phyloP scores from a whole-genome alignment of 805 yeast genomes.

The Teunomyces stri region DNA sequence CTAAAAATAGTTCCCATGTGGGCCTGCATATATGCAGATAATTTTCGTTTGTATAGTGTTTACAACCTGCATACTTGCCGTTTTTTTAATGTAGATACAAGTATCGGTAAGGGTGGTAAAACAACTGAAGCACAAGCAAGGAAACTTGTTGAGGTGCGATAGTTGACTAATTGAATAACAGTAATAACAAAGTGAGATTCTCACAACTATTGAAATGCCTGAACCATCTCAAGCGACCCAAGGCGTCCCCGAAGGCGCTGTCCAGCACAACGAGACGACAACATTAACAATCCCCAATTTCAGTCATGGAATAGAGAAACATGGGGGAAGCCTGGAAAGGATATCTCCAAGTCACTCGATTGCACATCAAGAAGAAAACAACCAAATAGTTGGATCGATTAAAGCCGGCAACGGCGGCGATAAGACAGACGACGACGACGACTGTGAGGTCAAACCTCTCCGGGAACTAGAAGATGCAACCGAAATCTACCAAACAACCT shows the following conservation, averaged over 20 bases:
- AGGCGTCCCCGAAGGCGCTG: background rate
- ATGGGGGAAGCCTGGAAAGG: background rate
- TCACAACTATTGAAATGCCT: background rate
- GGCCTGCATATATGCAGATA: too few species aligned
- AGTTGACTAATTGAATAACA: background rate
- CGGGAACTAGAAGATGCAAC: conserved; percentile 9
- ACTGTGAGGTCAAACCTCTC: background rate
- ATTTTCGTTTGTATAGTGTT: too few species aligned
- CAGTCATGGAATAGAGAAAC: background rate
- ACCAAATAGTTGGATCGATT: background rate
- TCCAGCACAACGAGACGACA: background rate
- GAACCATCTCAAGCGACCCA: background rate
- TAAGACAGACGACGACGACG: background rate
- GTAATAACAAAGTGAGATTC: background rate
- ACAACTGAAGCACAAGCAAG: background rate
- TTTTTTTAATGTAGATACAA: background rate
- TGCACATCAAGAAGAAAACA: background rate
- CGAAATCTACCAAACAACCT: conserved; percentile 10
- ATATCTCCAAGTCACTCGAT: background rate
- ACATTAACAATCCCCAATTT: background rate
- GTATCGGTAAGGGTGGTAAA: background rate
- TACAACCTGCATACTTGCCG: background rate
- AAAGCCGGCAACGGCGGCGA: background rate
- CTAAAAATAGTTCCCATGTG: too few species aligned
- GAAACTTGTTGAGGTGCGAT: background rate